These are phyloP conservation scores for Backusella australiensis DNA, from an alignment of 192 early-diverging fungal species.

Conservation along the genomic window DNA sequence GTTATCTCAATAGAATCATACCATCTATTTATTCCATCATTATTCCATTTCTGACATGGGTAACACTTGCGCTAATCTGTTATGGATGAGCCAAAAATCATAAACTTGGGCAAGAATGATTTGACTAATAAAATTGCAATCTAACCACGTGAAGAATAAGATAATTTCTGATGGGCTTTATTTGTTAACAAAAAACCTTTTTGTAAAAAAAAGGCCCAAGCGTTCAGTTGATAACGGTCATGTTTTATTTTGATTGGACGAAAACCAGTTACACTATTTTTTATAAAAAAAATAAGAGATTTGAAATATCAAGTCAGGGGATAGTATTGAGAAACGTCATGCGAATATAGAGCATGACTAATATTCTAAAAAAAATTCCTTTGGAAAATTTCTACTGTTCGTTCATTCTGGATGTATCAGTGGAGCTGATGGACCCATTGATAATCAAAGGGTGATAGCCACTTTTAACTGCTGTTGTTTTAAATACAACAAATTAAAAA, in stretches of 20 bases:
- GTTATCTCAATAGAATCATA: no score
- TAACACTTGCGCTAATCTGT: no score
- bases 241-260: background rate
- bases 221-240: slow-evolving; percentile 1
- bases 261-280: background rate
- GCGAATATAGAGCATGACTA: background rate
- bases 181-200: background rate
- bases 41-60: no score
- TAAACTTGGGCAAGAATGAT: background rate
- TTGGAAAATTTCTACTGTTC: background rate
- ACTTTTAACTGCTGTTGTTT: background rate
- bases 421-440: no score
- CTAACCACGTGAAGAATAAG: background rate
- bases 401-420: background rate
- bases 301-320: background rate
- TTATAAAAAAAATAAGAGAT: background rate
- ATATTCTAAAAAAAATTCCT: background rate
- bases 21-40: no score
- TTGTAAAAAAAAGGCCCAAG: background rate
- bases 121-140: background rate
- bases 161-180: background rate
- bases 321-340: background rate
- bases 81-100: no score
- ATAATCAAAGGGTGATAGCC: no score
- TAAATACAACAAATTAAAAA: background rate